phyloP scores from a whole-genome alignment of 805 yeast genomes.

The Clavispora vitiphila region DNA sequence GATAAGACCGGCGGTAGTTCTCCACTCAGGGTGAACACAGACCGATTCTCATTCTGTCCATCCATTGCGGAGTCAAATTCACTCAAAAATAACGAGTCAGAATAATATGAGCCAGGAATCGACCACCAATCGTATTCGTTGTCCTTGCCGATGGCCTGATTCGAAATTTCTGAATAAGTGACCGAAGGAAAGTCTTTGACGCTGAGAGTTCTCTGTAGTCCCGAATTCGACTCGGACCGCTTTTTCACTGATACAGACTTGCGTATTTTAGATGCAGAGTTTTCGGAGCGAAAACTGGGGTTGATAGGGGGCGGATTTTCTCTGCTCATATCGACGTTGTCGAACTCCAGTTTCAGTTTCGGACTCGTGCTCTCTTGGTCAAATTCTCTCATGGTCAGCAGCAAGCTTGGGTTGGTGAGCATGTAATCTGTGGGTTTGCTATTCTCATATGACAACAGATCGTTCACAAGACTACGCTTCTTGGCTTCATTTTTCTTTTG shows the following conservation, averaged over 20 bases:
- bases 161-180: background rate
- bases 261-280: background rate
- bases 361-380: background rate
- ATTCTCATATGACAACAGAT: background rate
- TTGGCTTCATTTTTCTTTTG: conserved; percentile 26
- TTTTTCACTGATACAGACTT: background rate
- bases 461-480: conserved; percentile 4
- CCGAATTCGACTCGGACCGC: background rate
- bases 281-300: background rate
- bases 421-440: background rate
- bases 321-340: no score
- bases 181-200: background rate
- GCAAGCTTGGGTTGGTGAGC: background rate
- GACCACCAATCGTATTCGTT: background rate
- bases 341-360: no score
- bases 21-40: background rate
- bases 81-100: background rate
- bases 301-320: background rate
- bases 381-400: background rate
- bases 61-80: no score
- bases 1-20: background rate
- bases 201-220: background rate
- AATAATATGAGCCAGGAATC: background rate
- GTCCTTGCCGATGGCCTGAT: background rate
- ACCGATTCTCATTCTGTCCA: no score